A percentile compares a stretch with the other conserved stretches of the same genome.
Evolutionary conservation across 768 basidiomycete species (phyloP).

Genomic region (Mrakia frigida): DNA sequence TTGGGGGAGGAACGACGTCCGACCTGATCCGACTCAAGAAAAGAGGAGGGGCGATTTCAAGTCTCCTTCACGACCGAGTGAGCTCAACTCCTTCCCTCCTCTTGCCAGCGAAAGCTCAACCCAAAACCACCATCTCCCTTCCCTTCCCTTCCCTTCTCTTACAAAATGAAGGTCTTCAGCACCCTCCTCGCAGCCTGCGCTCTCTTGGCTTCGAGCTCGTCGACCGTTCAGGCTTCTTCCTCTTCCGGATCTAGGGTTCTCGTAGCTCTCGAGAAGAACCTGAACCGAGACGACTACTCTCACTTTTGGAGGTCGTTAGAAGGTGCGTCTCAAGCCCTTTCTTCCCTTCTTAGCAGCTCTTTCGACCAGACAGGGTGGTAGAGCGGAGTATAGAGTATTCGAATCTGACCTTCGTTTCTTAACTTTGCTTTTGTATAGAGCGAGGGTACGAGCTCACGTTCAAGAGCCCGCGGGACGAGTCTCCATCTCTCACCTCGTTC

Average conservation of each 20-base stretch:
- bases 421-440: constrained; percentile 48
- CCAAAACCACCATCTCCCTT: neutral
- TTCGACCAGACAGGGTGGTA: neutral
- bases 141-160: neutral
- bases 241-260: constrained; percentile 53
- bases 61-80: neutral
- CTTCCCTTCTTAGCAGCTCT: neutral
- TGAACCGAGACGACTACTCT: constrained; percentile 65
- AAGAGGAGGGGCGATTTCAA: neutral
- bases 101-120: neutral
- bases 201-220: neutral
- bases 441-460: constrained; percentile 82
- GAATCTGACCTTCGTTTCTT: neutral
- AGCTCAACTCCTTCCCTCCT: neutral
- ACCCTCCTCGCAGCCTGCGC: constrained; percentile 19
- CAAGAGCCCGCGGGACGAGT: constrained; percentile 70
- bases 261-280: constrained; percentile 69
- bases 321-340: constrained; percentile 50
- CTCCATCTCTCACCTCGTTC: constrained; percentile 52
- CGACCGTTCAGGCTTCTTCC: constrained; percentile 11
- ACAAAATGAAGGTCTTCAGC: constrained; percentile 8
- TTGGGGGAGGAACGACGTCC: neutral
- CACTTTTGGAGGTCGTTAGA: constrained; percentile 73
- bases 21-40: neutral
- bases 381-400: neutral